phyloP scores from a whole-genome alignment of 148 eudicot species.

The Chenopodium album region DNA sequence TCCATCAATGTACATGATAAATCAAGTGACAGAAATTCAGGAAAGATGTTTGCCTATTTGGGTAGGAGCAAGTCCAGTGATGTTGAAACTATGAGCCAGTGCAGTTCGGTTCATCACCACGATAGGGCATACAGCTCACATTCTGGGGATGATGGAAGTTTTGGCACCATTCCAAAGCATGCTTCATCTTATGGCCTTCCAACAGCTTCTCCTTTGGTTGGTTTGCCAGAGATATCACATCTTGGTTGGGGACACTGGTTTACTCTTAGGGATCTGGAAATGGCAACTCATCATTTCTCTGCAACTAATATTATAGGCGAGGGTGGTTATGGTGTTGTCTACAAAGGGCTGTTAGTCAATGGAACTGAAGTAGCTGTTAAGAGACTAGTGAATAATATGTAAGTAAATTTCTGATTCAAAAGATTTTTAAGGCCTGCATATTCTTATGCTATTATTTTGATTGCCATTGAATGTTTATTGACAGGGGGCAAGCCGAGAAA shows the following conservation, averaged over 20 bases:
- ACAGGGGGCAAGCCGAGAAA: slow-evolving; percentile 89
- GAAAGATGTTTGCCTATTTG: slow-evolving; percentile 69
- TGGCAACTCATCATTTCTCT: slow-evolving; percentile 70
- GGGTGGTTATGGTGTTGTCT: slow-evolving; percentile 95
- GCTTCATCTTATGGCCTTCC: slow-evolving; percentile 49
- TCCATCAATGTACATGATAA: slow-evolving; percentile 44
- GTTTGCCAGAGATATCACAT: slow-evolving; percentile 85
- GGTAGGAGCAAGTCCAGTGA: slow-evolving; percentile 77
- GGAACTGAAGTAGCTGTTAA: slow-evolving; percentile 89
- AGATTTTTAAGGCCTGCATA: slow-evolving; percentile 2
- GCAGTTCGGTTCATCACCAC: slow-evolving; percentile 67
- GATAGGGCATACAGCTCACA: slow-evolving; percentile 77
- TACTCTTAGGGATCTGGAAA: slow-evolving; percentile 84
- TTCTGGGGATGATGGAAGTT: slow-evolving; percentile 79
- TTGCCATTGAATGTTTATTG: slow-evolving; percentile 19
- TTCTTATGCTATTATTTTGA: slow-evolving; percentile 7
- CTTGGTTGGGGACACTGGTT: slow-evolving; percentile 98
- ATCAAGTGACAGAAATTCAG: slow-evolving; percentile 60
- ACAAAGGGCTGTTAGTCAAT: slow-evolving; percentile 62
- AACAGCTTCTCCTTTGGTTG: slow-evolving; percentile 75
- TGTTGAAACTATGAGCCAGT: slow-evolving; percentile 73
- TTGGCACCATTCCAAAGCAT: slow-evolving; percentile 56
- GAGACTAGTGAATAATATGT: slow-evolving; percentile 87
- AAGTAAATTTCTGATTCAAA: slow-evolving; percentile 30
- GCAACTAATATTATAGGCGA: slow-evolving; percentile 67